A percentile compares a stretch with the other conserved stretches of the same genome.
These are phyloP conservation scores for Annulohypoxylon bovei DNA, from an alignment of 495 filamentous ascomycete species.

Conservation along the genomic window DNA sequence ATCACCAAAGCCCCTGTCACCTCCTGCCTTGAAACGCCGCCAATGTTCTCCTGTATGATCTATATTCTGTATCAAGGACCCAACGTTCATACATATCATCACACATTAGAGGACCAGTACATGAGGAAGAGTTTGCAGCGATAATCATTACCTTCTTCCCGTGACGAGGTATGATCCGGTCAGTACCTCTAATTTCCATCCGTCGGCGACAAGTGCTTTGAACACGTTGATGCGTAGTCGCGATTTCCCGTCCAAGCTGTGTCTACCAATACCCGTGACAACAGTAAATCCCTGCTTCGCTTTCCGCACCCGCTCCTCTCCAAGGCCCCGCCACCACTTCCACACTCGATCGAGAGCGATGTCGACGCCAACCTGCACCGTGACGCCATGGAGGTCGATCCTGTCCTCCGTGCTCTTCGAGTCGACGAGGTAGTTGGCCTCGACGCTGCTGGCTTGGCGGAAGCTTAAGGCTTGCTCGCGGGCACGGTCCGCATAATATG, in stretches of 20 bases:
- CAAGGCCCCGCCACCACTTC: constrained; percentile 82
- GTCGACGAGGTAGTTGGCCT: constrained; percentile 70
- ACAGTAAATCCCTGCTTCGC: constrained; percentile 68
- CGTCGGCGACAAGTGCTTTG: constrained; percentile 76
- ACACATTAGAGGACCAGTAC: neutral
- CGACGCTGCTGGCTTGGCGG: constrained; percentile 36
- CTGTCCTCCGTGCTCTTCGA: constrained; percentile 63
- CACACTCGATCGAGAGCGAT: constrained; percentile 75
- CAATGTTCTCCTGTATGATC: constrained; percentile 12
- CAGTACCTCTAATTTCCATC: constrained; percentile 81
- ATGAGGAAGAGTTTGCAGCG: neutral
- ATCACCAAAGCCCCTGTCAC: constrained; percentile 16
- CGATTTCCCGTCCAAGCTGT: constrained; percentile 79
- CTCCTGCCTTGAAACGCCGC: constrained; percentile 30
- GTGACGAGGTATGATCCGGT: constrained; percentile 72
- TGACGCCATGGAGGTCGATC: constrained; percentile 87
- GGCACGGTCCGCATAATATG: constrained; percentile 50
- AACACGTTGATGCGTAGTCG: constrained; percentile 83
- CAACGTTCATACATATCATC: neutral
- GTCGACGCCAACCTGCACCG: constrained; percentile 77
- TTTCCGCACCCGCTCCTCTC: constrained; percentile 63
- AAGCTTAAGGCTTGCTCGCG: constrained; percentile 39
- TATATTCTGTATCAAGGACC: neutral
- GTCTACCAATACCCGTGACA: constrained; percentile 81
- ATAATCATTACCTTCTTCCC: constrained; percentile 53